Conservation (phyloP, 768 basidiomycete genomes). For the Amanita phalloides region DNA sequence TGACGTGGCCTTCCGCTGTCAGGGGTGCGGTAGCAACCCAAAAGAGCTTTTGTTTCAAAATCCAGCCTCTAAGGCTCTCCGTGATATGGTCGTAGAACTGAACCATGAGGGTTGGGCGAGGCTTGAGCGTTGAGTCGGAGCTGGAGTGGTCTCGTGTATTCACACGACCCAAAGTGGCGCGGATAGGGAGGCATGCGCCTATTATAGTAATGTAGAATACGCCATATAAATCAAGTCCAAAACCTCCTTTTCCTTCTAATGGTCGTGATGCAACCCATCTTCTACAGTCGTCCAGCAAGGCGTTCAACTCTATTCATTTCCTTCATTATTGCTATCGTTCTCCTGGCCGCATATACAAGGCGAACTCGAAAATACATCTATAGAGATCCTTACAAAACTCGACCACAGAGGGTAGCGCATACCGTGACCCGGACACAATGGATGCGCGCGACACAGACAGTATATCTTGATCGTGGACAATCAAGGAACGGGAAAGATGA, state of each 20-base stretch:
- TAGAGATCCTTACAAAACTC: background rate
- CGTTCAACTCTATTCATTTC: background rate
- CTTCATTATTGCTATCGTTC: background rate
- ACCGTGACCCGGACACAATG: constrained; percentile 10
- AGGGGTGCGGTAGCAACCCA: constrained; percentile 66
- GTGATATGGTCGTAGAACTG: constrained; percentile 49
- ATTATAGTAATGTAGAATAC: background rate
- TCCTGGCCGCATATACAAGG: background rate
- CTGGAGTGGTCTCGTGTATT: too few species aligned
- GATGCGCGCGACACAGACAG: constrained; percentile 6
- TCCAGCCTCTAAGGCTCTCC: constrained; percentile 41
- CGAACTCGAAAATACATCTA: background rate
- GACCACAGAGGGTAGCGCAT: background rate
- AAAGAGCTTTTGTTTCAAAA: constrained; percentile 53
- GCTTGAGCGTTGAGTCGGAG: too few species aligned
- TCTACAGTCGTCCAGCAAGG: background rate
- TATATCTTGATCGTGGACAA: background rate
- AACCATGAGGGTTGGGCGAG: constrained; percentile 29
- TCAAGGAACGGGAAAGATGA: background rate
- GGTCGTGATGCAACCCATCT: background rate
- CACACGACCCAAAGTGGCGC: background rate
- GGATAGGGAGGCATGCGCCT: too few species aligned
- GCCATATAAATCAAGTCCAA: background rate
- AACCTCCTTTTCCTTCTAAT: background rate
- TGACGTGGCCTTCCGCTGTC: constrained; percentile 44